Evolutionary conservation across 805 yeast genomes (phyloP).

Genomic region (Hanseniaspora singularis): DNA sequence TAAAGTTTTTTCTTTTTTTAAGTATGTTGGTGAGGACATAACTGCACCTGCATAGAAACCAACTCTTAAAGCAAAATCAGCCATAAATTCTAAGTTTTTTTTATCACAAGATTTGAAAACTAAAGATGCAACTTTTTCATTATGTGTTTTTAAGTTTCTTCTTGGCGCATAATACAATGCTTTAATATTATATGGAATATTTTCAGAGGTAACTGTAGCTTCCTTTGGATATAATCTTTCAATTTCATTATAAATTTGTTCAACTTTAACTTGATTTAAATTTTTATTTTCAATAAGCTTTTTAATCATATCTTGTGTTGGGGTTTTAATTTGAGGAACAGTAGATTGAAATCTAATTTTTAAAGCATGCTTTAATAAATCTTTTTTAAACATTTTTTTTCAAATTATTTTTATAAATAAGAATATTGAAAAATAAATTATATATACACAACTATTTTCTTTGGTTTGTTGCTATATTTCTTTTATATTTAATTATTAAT

Average conservation of each 20-base stretch:
- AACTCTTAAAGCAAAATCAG: slow-evolving; percentile 79
- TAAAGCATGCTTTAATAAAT: not conserved
- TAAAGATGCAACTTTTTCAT: slow-evolving; percentile 67
- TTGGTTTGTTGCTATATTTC: no score
- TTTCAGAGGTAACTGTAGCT: slow-evolving; percentile 29
- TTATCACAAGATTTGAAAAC: slow-evolving; percentile 61
- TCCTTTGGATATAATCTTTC: slow-evolving; percentile 18
- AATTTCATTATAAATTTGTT: slow-evolving; percentile 20
- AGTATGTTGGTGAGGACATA: slow-evolving; percentile 56
- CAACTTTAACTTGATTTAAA: slow-evolving; percentile 31
- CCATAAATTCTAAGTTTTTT: slow-evolving; percentile 57
- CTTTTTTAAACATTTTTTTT: not conserved
- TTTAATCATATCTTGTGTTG: slow-evolving; percentile 14
- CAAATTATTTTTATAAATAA: no score
- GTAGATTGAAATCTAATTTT: not conserved
- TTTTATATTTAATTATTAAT: no score
- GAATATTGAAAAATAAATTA: no score
- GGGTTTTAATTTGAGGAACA: slow-evolving; percentile 16
- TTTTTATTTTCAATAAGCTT: slow-evolving; percentile 13
- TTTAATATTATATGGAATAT: slow-evolving; percentile 76
- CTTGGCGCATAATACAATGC: slow-evolving; percentile 73
- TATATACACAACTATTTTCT: no score
- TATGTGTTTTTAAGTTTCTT: slow-evolving; percentile 51
- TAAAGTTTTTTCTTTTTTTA: slow-evolving; percentile 61
- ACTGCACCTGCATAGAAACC: slow-evolving; percentile 88